Percentiles rank a stretch among this genome's conserved stretches.
phyloP scores from a whole-genome alignment of 2,329 filamentous ascomycete species.

The Penicillium sclerotiorum region DNA sequence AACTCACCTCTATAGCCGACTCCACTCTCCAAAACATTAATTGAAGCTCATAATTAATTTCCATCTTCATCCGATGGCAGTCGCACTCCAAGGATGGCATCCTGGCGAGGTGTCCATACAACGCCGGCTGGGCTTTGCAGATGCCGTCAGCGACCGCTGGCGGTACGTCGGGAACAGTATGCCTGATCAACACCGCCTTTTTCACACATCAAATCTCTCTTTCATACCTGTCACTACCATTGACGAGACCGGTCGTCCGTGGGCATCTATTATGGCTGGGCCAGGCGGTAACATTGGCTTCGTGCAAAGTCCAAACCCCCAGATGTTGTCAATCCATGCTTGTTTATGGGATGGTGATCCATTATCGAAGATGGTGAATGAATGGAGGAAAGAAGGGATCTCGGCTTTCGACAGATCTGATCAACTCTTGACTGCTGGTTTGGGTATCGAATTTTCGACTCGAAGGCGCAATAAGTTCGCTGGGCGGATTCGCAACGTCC shows the following conservation, averaged over 20 bases:
- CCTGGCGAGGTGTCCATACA: constrained; percentile 23
- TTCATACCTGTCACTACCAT: constrained; percentile 22
- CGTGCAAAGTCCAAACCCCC: constrained; percentile 12
- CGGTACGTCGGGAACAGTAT: constrained; percentile 9
- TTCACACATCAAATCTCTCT: constrained; percentile 21
- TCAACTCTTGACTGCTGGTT: constrained; percentile 17
- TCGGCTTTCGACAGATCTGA: not conserved
- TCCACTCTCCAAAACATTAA: not conserved
- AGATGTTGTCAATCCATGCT: constrained; percentile 3
- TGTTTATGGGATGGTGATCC: constrained; percentile 16
- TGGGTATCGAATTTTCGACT: constrained; percentile 24
- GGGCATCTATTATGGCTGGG: constrained; percentile 22
- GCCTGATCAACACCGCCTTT: constrained; percentile 23
- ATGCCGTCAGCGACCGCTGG: constrained; percentile 18
- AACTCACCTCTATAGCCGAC: not conserved
- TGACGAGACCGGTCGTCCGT: constrained; percentile 21
- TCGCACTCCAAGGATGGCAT: constrained; percentile 20
- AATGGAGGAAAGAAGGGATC: not conserved
- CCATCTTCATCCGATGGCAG: too few relatives aligned
- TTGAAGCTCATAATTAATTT: too few relatives aligned
- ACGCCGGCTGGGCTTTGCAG: constrained; percentile 18
- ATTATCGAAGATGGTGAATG: constrained; percentile 2
- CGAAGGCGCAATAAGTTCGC: constrained; percentile 25
- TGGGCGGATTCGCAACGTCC: constrained; percentile 9
- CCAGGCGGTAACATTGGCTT: constrained; percentile 18